Evolutionary conservation across 352 stramenopile species (phyloP).

Genomic region (Globisporangium emineosum): DNA sequence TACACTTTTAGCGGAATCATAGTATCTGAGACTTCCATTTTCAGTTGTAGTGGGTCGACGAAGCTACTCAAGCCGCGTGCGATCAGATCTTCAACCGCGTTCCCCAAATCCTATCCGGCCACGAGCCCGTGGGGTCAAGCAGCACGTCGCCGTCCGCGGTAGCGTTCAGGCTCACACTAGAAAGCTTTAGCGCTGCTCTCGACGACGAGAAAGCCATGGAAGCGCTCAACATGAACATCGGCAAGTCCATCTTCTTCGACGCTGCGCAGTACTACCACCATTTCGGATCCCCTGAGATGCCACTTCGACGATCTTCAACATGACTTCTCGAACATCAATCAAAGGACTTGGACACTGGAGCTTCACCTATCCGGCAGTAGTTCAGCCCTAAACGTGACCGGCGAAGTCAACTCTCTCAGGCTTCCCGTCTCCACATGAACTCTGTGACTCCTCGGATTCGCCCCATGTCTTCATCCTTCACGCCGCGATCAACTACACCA

Average conservation of each 20-base stretch:
- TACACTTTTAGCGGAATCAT: not conserved
- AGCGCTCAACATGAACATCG: constrained; percentile 31
- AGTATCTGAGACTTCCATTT: not conserved
- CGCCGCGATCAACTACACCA: not conserved
- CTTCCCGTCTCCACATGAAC: not conserved
- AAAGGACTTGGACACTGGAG: not conserved
- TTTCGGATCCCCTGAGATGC: constrained; percentile 15
- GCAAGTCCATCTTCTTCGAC: constrained; percentile 44
- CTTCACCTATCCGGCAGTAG: not conserved
- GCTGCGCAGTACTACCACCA: constrained; percentile 29
- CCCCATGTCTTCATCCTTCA: not conserved
- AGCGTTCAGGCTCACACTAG: constrained; percentile 25
- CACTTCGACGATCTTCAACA: not conserved
- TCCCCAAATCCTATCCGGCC: constrained; percentile 19
- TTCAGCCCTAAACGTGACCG: not conserved
- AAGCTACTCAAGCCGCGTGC: constrained; percentile 1
- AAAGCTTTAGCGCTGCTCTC: constrained; percentile 29
- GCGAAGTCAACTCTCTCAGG: not conserved
- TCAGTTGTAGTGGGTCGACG: not conserved
- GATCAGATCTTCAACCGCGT: constrained; percentile 16
- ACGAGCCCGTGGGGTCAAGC: not conserved
- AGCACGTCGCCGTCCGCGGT: not conserved
- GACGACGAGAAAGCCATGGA: constrained; percentile 28
- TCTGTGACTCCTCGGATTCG: not conserved
- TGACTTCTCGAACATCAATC: not conserved